Evolutionary conservation across 306 rosid genomes (phyloP).

Genomic region (Inga oerstediana): DNA sequence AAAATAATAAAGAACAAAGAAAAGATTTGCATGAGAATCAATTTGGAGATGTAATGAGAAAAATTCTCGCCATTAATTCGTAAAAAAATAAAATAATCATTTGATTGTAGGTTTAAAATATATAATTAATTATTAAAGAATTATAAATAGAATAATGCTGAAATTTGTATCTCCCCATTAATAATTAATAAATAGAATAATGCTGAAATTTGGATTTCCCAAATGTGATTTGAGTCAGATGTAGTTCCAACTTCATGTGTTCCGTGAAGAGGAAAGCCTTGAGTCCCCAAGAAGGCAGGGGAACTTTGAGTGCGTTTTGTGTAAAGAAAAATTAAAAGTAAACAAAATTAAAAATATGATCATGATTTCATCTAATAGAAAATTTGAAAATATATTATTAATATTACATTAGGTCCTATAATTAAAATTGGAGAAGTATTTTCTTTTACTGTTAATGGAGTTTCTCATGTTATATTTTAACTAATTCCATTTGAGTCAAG

Average conservation of each 20-base stretch:
- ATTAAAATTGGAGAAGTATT: too few species aligned
- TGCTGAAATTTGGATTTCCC: not conserved
- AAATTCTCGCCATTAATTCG: not conserved
- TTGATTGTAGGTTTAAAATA: not conserved
- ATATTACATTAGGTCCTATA: too few species aligned
- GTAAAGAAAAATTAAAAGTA: not conserved
- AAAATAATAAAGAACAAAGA: not conserved
- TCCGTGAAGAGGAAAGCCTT: not conserved
- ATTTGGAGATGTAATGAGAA: not conserved
- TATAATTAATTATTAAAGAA: not conserved
- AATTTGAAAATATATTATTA: not conserved
- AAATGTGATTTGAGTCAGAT: not conserved
- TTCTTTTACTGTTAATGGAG: not conserved
- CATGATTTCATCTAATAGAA: not conserved
- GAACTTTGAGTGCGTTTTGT: not conserved
- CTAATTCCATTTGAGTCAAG: not conserved
- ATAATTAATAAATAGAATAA: not conserved
- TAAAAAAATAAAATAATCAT: not conserved
- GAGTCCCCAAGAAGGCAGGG: not conserved
- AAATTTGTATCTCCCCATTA: too few species aligned
- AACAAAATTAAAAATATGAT: not conserved
- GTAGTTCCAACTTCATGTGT: not conserved
- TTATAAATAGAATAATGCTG: not conserved
- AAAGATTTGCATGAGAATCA: not conserved
- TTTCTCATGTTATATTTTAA: not conserved